These are phyloP conservation scores for Letharia lupina DNA, from an alignment of 495 filamentous ascomycete genomes.

Conservation along the genomic window DNA sequence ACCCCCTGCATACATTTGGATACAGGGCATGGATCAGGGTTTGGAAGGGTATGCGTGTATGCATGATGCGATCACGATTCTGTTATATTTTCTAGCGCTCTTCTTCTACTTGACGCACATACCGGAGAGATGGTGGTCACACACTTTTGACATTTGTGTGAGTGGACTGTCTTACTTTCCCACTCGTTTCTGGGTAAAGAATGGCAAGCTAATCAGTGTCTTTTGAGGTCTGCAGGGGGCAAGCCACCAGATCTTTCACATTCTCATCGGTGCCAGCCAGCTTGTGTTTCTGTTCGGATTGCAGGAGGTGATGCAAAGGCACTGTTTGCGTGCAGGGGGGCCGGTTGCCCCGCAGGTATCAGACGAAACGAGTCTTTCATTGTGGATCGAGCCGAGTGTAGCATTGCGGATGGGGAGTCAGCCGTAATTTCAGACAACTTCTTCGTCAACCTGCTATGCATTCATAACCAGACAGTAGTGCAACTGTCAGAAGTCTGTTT, in stretches of 20 bases:
- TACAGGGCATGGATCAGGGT: neutral
- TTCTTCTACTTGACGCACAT: slow-evolving; percentile 7
- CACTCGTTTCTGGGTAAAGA: neutral
- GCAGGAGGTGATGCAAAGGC: neutral
- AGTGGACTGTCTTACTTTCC: neutral
- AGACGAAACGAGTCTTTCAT: neutral
- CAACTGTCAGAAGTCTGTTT: too few species aligned
- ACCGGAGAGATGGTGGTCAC: slow-evolving; percentile 7
- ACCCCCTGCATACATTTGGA: neutral
- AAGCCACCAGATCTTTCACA: slow-evolving; percentile 12
- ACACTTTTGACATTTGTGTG: slow-evolving; percentile 9
- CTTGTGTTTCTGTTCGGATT: slow-evolving; percentile 4
- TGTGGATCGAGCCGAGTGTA: neutral
- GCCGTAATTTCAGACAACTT: neutral
- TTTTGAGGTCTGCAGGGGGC: slow-evolving; percentile 1
- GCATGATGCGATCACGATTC: neutral
- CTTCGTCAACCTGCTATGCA: too few species aligned
- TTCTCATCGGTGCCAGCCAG: slow-evolving; percentile 5
- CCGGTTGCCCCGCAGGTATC: neutral
- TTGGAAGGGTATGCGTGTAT: neutral
- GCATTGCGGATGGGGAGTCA: neutral
- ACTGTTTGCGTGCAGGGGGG: neutral
- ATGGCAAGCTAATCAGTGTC: neutral
- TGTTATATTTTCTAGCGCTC: neutral
- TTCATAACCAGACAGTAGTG: too few species aligned